phyloP scores from a whole-genome alignment of 805 yeast genomes.

The Candida coleopterorum region DNA sequence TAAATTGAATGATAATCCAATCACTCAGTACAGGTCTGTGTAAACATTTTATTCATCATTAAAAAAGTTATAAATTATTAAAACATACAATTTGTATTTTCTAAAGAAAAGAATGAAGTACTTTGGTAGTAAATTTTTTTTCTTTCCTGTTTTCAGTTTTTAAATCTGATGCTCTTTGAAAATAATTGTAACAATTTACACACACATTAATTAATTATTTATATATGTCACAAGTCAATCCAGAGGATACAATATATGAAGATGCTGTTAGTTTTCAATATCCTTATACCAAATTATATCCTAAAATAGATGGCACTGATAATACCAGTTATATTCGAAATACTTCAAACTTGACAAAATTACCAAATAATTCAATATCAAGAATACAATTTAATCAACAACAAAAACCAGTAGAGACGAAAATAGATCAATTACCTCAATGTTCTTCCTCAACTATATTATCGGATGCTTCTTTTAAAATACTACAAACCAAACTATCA shows the following conservation, averaged over 20 bases:
- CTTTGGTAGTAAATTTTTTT: background rate
- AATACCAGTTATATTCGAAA: background rate
- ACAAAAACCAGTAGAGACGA: background rate
- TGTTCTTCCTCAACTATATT: constrained; percentile 3
- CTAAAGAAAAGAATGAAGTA: background rate
- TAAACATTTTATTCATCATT: constrained; percentile 14
- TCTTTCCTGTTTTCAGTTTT: background rate
- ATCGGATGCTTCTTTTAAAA: constrained; percentile 7
- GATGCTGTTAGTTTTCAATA: constrained; percentile 6
- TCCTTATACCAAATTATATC: constrained; percentile 1
- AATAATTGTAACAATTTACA: background rate
- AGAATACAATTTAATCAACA: constrained; percentile 1
- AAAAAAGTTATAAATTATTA: background rate
- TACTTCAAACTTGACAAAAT: constrained; percentile 3
- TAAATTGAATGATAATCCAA: constrained; percentile 3
- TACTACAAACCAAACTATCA: constrained; percentile 8
- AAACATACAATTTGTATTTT: constrained; percentile 4
- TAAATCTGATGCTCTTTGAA: background rate
- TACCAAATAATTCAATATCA: constrained; percentile 7
- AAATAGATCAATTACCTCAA: background rate
- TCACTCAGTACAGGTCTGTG: constrained; percentile 16
- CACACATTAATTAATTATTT: background rate
- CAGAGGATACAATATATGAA: constrained; percentile 7
- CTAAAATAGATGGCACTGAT: constrained; percentile 1
- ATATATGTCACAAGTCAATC: background rate